Conservation (phyloP, 805 yeast genomes). For the Maudiozyma pseudohumilis region DNA sequence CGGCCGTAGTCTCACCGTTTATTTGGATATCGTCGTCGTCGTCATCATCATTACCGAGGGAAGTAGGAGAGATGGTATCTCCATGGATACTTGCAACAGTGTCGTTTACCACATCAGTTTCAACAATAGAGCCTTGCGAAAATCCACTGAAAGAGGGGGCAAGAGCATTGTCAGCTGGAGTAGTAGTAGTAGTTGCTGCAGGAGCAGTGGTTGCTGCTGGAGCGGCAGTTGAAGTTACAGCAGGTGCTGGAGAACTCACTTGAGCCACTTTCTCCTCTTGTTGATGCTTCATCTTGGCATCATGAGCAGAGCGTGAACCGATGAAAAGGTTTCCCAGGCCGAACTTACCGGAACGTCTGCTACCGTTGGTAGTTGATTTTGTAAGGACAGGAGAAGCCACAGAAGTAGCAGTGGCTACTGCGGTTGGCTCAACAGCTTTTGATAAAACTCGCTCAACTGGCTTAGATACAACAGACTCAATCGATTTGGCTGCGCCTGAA, state of each 20-base stretch:
- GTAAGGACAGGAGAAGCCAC: too few relatives aligned
- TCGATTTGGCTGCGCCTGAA: too few relatives aligned
- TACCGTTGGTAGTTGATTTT: not conserved
- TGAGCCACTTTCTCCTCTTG: not conserved
- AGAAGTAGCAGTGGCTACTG: not conserved
- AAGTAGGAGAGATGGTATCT: too few relatives aligned
- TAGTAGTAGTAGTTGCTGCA: not conserved
- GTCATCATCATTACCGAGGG: not conserved
- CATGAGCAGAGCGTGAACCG: not conserved
- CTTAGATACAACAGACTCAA: too few relatives aligned
- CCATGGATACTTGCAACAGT: not conserved
- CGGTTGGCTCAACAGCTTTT: too few relatives aligned
- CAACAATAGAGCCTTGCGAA: constrained; percentile 20
- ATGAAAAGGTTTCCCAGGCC: not conserved
- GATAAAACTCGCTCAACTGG: too few relatives aligned
- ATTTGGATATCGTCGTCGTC: constrained; percentile 3
- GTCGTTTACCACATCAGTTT: constrained; percentile 3
- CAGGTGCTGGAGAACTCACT: too few relatives aligned
- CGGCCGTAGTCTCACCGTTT: constrained; percentile 3
- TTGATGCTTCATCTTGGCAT: not conserved
- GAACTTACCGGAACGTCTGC: not conserved
- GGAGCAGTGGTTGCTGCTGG: not conserved
- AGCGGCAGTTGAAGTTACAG: not conserved
- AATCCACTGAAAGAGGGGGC: constrained; percentile 23
- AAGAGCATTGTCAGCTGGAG: not conserved